phyloP scores from a whole-genome alignment of 75 land plant species.

The Adiantum capillusveneris region DNA sequence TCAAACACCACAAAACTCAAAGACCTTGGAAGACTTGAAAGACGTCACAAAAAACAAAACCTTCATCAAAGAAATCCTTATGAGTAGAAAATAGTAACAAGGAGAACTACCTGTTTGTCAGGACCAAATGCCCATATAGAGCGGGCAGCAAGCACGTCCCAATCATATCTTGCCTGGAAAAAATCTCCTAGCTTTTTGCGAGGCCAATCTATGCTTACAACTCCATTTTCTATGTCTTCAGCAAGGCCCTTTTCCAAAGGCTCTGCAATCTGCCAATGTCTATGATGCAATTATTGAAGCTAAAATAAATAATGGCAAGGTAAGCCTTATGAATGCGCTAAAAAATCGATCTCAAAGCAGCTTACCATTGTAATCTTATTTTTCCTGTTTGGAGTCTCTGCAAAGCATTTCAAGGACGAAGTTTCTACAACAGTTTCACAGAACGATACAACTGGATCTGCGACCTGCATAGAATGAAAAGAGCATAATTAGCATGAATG shows the following conservation, averaged over 20 bases:
- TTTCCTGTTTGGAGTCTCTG: conserved; percentile 97
- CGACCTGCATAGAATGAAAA: conserved; percentile 85
- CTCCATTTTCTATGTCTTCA: conserved; percentile 95
- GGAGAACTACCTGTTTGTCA: conserved; percentile 75
- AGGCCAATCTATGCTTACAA: conserved; percentile 84
- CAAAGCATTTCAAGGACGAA: conserved; percentile 97
- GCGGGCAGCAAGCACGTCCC: conserved; percentile 97
- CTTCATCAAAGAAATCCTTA: too few relatives aligned
- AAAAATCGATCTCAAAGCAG: too few relatives aligned
- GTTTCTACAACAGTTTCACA: conserved; percentile 99
- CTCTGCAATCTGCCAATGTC: conserved; percentile 70
- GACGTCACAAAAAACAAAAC: too few relatives aligned
- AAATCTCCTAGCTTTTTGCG: conserved; percentile 77
- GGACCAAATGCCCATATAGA: conserved; percentile 99
- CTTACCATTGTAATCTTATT: conserved; percentile 98
- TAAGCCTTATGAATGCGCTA: too few relatives aligned
- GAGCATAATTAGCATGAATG: neutral
- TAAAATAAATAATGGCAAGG: too few relatives aligned
- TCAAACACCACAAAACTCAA: neutral
- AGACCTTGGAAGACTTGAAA: too few relatives aligned
- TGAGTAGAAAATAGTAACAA: too few relatives aligned
- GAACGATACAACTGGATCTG: conserved; percentile 98
- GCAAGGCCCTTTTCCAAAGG: conserved; percentile 93
- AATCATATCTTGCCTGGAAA: conserved; percentile 78
- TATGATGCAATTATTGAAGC: neutral